Conservation (phyloP, 305 asterid genomes). For the Solanum hybrid region DNA sequence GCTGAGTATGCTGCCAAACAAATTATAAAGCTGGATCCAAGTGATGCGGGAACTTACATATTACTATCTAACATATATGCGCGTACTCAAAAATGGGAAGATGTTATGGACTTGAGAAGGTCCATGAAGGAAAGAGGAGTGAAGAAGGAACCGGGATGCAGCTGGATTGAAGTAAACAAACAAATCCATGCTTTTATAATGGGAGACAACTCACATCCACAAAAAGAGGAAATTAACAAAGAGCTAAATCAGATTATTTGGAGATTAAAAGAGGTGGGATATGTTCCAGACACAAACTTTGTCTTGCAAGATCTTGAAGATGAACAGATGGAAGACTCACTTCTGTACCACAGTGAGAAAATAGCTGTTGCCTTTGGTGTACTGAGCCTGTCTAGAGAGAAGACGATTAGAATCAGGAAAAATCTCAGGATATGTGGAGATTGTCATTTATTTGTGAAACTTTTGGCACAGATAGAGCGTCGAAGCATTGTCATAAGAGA, state of each 20-base stretch:
- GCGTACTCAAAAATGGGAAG: constrained; percentile 53
- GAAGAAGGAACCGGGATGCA: constrained; percentile 77
- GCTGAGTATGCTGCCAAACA: constrained; percentile 63
- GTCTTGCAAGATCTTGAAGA: constrained; percentile 85
- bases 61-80: constrained; percentile 65
- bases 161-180: constrained; percentile 66
- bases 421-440: constrained; percentile 81
- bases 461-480: constrained; percentile 46
- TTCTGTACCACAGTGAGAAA: constrained; percentile 68
- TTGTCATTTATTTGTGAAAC: constrained; percentile 63
- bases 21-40: constrained; percentile 51
- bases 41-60: constrained; percentile 57
- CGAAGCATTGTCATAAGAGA: constrained; percentile 61
- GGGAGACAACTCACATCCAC: constrained; percentile 62
- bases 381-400: constrained; percentile 43
- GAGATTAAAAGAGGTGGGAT: constrained; percentile 56
- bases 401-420: constrained; percentile 59
- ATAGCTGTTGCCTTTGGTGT: constrained; percentile 54
- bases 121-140: constrained; percentile 48
- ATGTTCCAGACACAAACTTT: constrained; percentile 64
- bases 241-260: constrained; percentile 37
- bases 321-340: constrained; percentile 69
- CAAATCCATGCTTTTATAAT: constrained; percentile 54
- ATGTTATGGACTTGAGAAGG: constrained; percentile 38
- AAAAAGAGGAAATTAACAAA: constrained; percentile 25